Conservation (phyloP, 2,329 filamentous ascomycete genomes). For the Venturia carpophila region DNA sequence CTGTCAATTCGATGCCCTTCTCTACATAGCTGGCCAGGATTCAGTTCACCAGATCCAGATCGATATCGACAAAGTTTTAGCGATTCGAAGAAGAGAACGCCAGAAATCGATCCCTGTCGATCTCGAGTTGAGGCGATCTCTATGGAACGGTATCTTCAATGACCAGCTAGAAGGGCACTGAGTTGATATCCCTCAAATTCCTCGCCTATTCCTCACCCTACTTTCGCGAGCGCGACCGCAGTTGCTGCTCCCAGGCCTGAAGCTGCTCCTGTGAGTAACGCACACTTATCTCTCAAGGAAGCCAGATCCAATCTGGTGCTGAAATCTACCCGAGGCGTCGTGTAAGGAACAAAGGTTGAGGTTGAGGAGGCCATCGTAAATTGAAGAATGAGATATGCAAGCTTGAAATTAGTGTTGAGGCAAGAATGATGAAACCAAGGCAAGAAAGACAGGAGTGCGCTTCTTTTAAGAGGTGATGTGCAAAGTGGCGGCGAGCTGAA, state of each 20-base stretch:
- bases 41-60: too few relatives aligned
- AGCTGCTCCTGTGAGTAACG: slow-evolving; percentile 27
- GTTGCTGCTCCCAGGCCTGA: slow-evolving; percentile 24
- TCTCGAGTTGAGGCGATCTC: too few relatives aligned
- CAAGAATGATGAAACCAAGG: neutral
- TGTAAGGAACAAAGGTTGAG: neutral
- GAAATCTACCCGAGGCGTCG: slow-evolving; percentile 21
- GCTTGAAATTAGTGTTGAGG: neutral
- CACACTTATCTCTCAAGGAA: slow-evolving; percentile 23
- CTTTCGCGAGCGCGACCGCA: slow-evolving; percentile 23
- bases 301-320: slow-evolving; percentile 20
- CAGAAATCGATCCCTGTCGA: neutral
- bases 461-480: neutral
- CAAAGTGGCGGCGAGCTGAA: neutral
- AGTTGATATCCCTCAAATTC: too few relatives aligned
- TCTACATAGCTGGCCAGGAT: too few relatives aligned
- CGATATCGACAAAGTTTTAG: too few relatives aligned
- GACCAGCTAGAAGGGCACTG: too few relatives aligned
- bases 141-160: too few relatives aligned
- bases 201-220: slow-evolving; percentile 21
- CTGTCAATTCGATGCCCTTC: too few relatives aligned
- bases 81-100: too few relatives aligned
- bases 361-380: slow-evolving; percentile 9
- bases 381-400: neutral
- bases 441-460: neutral